Conservation (phyloP, 106 monocot genomes). For the Agapanthus africanus region DNA sequence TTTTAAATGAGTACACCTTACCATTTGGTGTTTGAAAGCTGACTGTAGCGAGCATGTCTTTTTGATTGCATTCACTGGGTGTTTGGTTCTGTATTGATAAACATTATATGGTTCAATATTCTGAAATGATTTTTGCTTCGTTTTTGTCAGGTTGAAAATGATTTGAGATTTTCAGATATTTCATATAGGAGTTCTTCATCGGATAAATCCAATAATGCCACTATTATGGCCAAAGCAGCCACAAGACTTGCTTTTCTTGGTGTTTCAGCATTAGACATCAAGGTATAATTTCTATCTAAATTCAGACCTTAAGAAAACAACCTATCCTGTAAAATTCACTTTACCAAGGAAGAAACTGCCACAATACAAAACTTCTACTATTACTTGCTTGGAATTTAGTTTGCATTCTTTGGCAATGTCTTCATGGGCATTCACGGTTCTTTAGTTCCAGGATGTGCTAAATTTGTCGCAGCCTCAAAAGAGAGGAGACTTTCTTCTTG, state of each 20-base stretch:
- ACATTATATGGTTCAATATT: not conserved
- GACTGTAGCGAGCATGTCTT: not conserved
- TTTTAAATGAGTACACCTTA: no score
- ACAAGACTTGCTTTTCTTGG: constrained; percentile 76
- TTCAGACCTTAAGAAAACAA: not conserved
- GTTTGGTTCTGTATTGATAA: not conserved
- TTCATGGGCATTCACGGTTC: not conserved
- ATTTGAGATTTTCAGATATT: constrained; percentile 15
- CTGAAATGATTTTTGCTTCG: not conserved
- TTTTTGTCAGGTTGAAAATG: constrained; percentile 35
- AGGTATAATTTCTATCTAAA: constrained; percentile 25
- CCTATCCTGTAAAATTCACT: no score
- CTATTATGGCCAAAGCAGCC: constrained; percentile 28
- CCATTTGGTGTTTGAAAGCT: not conserved
- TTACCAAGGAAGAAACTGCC: not conserved
- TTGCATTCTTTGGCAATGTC: not conserved
- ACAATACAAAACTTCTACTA: not conserved
- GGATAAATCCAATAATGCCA: constrained; percentile 22
- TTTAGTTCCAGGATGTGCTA: constrained; percentile 30
- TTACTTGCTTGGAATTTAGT: not conserved
- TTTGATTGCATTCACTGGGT: not conserved
- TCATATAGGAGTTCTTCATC: constrained; percentile 12
- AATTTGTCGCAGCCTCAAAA: constrained; percentile 43
- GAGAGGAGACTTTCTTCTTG: constrained; percentile 67
- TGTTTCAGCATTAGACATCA: constrained; percentile 29